Percentiles rank a stretch among this genome's conserved stretches.
Conservation (phyloP, 306 rosid genomes). For the Astragalus membranaceus region DNA sequence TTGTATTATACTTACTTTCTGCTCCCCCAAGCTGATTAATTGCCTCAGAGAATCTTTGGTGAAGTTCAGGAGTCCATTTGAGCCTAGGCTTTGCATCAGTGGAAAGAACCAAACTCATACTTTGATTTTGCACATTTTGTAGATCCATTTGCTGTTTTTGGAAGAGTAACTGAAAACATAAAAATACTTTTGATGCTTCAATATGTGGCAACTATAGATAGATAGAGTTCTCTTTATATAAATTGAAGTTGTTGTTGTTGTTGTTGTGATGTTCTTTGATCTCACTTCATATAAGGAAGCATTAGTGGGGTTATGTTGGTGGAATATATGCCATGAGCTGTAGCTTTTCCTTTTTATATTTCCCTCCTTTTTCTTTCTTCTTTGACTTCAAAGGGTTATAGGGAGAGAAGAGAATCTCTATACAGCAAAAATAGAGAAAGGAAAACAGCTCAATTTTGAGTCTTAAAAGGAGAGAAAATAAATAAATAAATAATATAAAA, state of each 20-base stretch:
- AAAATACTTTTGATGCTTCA: conserved; percentile 23
- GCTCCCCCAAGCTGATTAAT: conserved; percentile 84
- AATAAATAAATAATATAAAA: background rate
- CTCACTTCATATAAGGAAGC: conserved; percentile 93
- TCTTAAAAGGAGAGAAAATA: conserved; percentile 69
- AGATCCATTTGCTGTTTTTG: conserved; percentile 32
- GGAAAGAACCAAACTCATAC: conserved; percentile 72
- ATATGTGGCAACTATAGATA: conserved; percentile 41
- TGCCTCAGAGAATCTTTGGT: conserved; percentile 75
- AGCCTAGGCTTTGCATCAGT: conserved; percentile 91
- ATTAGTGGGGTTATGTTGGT: conserved; percentile 79
- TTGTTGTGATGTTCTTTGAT: conserved; percentile 35
- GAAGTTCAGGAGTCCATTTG: conserved; percentile 97
- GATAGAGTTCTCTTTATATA: conserved; percentile 39
- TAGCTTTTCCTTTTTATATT: conserved; percentile 28
- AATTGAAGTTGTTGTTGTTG: conserved; percentile 42
- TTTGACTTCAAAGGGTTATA: conserved; percentile 58
- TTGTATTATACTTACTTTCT: conserved; percentile 57
- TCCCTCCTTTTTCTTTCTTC: conserved; percentile 25
- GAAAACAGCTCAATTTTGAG: conserved; percentile 56
- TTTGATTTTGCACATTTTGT: conserved; percentile 42
- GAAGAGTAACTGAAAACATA: conserved; percentile 35
- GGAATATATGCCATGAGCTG: conserved; percentile 95
- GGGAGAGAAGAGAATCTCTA: conserved; percentile 80
- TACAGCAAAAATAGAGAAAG: conserved; percentile 53